Conservation (phyloP, 225 moss, liverwort and hornwort genomes). For the Physcomitrellopsis africana region DNA sequence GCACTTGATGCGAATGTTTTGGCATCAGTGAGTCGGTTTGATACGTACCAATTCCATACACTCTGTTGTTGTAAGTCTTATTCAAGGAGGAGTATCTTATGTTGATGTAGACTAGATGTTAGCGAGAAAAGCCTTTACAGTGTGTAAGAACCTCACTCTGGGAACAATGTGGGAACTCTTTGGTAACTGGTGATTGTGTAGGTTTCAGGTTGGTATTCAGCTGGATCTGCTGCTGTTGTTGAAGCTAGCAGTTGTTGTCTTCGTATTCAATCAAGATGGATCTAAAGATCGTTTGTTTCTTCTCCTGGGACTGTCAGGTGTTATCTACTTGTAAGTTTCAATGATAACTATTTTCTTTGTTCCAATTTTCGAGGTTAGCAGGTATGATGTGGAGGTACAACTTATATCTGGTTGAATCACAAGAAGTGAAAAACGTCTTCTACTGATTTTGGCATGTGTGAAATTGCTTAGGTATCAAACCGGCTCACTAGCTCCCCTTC, state of each 20-base stretch:
- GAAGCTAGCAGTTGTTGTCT: conserved; percentile 94
- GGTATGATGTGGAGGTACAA: conserved; percentile 15
- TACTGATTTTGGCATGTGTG: conserved; percentile 25
- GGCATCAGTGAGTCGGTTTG: too few relatives aligned
- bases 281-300: conserved; percentile 88
- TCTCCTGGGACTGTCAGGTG: conserved; percentile 73
- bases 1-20: too few relatives aligned
- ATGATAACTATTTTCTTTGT: not conserved
- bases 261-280: conserved; percentile 97
- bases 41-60: not conserved
- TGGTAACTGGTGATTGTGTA: conserved; percentile 49
- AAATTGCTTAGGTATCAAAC: conserved; percentile 80
- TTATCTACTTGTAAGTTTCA: conserved; percentile 87
- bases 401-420: not conserved
- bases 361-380: conserved; percentile 19
- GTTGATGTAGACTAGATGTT: conserved; percentile 4
- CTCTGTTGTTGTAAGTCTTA: not conserved
- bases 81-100: not conserved
- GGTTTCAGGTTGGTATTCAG: conserved; percentile 95
- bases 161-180: not conserved
- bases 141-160: conserved; percentile 14
- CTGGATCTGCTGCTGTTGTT: conserved; percentile 90
- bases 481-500: conserved; percentile 82
- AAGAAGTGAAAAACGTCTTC: not conserved
- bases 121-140: too few relatives aligned